Evolutionary conservation across 1,284 basidiomycete species (phyloP).

Genomic region (Chondrostereum purpureum): DNA sequence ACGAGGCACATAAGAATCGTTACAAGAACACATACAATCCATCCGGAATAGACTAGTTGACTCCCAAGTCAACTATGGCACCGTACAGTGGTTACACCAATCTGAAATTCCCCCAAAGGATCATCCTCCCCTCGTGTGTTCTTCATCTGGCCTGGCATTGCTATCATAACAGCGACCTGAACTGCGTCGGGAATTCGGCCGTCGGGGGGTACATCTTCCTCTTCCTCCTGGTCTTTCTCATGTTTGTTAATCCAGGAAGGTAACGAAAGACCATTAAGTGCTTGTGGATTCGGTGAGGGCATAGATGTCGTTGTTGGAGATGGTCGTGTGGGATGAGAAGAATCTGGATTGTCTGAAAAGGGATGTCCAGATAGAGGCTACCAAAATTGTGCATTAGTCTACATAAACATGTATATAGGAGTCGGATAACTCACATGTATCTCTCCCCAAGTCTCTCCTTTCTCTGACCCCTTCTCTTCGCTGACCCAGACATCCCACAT

Average conservation of each 20-base stretch:
- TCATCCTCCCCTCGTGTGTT: slow-evolving; percentile 4
- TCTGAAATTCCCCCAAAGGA: slow-evolving; percentile 21
- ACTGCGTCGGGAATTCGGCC: background rate
- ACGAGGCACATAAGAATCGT: no score
- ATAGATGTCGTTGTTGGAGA: background rate
- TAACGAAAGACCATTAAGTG: slow-evolving; percentile 1
- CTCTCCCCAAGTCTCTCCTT: background rate
- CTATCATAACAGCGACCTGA: background rate
- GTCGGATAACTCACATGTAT: no score
- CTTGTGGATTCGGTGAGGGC: slow-evolving; percentile 1
- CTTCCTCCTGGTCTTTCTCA: background rate
- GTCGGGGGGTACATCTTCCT: no score
- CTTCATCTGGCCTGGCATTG: background rate
- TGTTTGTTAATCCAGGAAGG: background rate
- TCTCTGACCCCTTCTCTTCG: background rate
- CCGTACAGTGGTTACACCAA: slow-evolving; percentile 20
- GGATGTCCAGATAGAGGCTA: background rate
- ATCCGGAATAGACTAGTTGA: no score
- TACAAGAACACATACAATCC: no score
- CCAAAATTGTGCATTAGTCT: no score
- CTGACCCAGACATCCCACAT: background rate
- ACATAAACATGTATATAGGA: no score
- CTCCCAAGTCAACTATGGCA: no score
- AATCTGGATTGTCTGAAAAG: background rate
- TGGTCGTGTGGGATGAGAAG: no score